Conservation (phyloP, 345 rosid species). For the Rhizophora mangle region DNA sequence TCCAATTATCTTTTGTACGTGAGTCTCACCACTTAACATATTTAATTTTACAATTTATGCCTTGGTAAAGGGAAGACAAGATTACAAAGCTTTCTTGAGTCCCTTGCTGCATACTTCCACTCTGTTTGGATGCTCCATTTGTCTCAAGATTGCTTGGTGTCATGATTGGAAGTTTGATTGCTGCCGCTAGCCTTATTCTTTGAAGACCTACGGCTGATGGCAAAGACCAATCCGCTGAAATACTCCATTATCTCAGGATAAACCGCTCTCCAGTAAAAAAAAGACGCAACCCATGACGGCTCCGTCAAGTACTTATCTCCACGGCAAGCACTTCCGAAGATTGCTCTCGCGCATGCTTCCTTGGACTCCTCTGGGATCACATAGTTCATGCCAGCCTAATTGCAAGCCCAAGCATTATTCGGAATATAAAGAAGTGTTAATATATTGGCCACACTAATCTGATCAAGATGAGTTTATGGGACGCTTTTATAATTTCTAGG, state of each 20-base stretch:
- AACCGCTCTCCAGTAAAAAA: background rate
- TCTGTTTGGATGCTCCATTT: too few species aligned
- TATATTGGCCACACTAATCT: too few species aligned
- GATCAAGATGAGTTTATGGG: too few species aligned
- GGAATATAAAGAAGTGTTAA: background rate
- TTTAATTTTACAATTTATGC: too few species aligned
- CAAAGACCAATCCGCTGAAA: background rate
- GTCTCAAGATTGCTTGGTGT: too few species aligned
- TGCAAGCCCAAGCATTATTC: background rate
- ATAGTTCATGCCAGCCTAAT: background rate
- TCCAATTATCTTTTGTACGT: too few species aligned
- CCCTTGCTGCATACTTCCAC: too few species aligned
- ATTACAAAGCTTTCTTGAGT: too few species aligned
- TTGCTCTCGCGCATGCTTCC: background rate
- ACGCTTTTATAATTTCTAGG: too few species aligned
- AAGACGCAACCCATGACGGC: background rate
- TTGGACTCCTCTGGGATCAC: background rate
- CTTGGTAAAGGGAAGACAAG: too few species aligned
- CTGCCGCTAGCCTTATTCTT: background rate
- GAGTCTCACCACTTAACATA: too few species aligned
- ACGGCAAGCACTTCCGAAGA: background rate
- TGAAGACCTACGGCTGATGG: background rate
- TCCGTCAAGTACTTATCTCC: conserved; percentile 2
- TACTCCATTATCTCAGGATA: background rate
- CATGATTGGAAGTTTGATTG: too few species aligned